Base-by-base conservation (phyloP, 192 early-diverging fungal genomes). In the Physocladia obscura region DNA sequence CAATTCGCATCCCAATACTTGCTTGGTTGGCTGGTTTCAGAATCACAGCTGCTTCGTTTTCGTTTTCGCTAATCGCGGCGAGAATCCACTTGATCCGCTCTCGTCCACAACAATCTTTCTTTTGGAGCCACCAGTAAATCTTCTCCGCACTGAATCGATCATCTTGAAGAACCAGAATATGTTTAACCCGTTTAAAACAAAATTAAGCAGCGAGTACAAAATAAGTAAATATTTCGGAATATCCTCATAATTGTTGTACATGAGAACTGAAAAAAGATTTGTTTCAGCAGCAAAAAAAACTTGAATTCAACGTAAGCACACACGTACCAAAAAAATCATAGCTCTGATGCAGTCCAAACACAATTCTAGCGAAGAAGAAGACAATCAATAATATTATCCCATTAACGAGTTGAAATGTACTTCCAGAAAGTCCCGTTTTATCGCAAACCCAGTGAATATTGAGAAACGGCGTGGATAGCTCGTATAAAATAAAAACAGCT, bases 401-500 rank as follows among this genome's bases (percentile, higher is more conserved):
- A 70, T 98, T 98, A 69, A 92, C 81, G 54, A 90, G 62, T 76
- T 95, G 95, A 31, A 90, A 74, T 19, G 76, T 82, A 29, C 82
- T 81, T 52, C 94, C 95, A 29, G 91, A 92, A 81, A 88, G 77
- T 22, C 91, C 90, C 24, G 91, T 77, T 76, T 98, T 98, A 82
- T 98, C 95, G 87, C 82, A 88, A 64, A 89, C 83, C 94, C 94
- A 98, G 83, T 96, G 90, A 69, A 90, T 83, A 74, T 96, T 95
- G 39, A 97, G 82, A 67, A 95, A 95, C 15, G 91, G 90, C 6
- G 94, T 95, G 58, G 54, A 89, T n/a, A 93, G 75, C 77, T 97
- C 95, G 76, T 88, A 94, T 87, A 97, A 87, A 49, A 97, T 85
- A 67, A 94, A 94, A 15, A 87, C 84, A 11, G 89, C 83, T 22